Conservation (phyloP, 2,329 filamentous ascomycete species). For the Penicillium thymicola region DNA sequence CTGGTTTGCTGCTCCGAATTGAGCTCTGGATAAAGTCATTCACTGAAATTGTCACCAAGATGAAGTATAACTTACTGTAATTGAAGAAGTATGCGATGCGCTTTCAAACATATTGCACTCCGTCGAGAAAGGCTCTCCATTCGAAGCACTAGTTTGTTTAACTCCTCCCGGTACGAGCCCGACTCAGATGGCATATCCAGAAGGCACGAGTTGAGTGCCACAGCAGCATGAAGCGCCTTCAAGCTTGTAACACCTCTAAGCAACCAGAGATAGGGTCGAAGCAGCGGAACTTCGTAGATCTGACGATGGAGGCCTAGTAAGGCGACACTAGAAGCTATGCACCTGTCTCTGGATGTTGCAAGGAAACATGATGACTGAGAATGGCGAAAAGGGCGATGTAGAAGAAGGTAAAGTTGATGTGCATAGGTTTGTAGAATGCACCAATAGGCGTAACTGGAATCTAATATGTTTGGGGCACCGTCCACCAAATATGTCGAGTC, state of each 20-base stretch:
- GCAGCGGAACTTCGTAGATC: slow-evolving; percentile 18
- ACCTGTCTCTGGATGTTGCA: slow-evolving; percentile 14
- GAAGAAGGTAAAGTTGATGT: slow-evolving; percentile 29
- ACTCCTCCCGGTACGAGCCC: not conserved
- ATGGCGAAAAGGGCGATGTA: slow-evolving; percentile 26
- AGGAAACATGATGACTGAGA: slow-evolving; percentile 1
- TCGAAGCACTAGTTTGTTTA: not conserved
- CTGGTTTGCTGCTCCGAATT: not conserved
- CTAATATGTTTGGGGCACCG: slow-evolving; percentile 17
- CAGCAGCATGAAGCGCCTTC: slow-evolving; percentile 28
- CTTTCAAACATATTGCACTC: not conserved
- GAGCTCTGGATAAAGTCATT: not conserved
- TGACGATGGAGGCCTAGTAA: slow-evolving; percentile 24
- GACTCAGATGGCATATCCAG: slow-evolving; percentile 3
- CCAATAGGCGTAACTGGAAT: slow-evolving; percentile 26
- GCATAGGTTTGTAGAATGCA: slow-evolving; percentile 32
- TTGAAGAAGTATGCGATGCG: not conserved
- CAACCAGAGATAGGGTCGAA: slow-evolving; percentile 27
- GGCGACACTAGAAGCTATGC: slow-evolving; percentile 19
- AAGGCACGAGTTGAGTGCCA: slow-evolving; percentile 21
- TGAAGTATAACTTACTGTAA: not conserved
- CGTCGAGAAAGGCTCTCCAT: not conserved
- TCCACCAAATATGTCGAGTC: slow-evolving; percentile 14
- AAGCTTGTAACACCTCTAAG: slow-evolving; percentile 26
- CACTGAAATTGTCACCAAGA: not conserved